Evolutionary conservation across 257 asterid genomes (phyloP), one percentile per base, ranked within the genome.

Genomic region (Capsicum baccatum): DNA sequence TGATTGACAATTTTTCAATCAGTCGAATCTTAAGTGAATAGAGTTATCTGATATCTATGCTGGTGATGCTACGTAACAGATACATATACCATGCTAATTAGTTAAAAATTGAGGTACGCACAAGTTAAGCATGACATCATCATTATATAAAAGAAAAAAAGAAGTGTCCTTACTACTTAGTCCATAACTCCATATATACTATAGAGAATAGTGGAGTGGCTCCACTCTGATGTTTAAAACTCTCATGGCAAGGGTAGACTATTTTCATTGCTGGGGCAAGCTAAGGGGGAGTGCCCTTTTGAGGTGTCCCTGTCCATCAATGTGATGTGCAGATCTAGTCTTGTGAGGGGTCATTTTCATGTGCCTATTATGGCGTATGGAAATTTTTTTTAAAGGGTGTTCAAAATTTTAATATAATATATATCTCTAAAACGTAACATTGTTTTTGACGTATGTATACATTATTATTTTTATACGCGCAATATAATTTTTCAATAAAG

Each of bases 291-390:
- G 83, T 74, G 88, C 83, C 81, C 86, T 86, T 85, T 81, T 87
- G 94, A 84, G 86, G 90, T 73, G 94, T 91, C 95, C 64, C 48
- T 69, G 69, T 91, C 87, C 85, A 12, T 78, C 86, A 82, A 79
- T 62, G 70, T 84, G 69, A 57, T 59, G 87, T 88, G 83, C 85
- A 85, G 68, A 85, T 67, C 88, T 81, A 83, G 80, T 35, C 82
- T 88, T 89, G 86, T 85, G 93, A 88, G 86, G 85, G 67, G 96
- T 92, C 94, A 83, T 82, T 92, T 89, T 93, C 95, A 87, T 83
- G 60, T 69, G 85, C 84, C 83, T 14, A 35, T 48, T 21, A 26
- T 64, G 44, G 44, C 44, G 5, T 3, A 39, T 39, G 5, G 3
- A 39, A 2, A 39, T 39, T 39, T 39, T 39, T 3, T 39, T 3